These are phyloP conservation scores for Talaromyces nanjingensis DNA, from an alignment of 495 filamentous ascomycete genomes.

Conservation along the genomic window DNA sequence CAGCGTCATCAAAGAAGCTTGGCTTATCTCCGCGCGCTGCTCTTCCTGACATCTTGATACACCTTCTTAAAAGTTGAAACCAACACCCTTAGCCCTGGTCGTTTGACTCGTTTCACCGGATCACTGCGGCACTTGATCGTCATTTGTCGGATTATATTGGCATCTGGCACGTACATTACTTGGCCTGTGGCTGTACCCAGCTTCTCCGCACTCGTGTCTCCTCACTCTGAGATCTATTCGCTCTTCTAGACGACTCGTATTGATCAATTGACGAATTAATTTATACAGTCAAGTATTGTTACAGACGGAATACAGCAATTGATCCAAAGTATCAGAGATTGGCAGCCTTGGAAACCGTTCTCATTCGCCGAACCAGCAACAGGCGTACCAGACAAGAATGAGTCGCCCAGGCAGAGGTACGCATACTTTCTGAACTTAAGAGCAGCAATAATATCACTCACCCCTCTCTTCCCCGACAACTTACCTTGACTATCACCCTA, in stretches of 20 bases:
- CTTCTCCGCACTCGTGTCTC: slow-evolving; percentile 2
- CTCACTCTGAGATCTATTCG: background rate
- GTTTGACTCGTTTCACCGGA: background rate
- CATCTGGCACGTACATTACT: background rate
- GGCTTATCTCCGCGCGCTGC: slow-evolving; percentile 2
- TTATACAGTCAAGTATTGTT: background rate
- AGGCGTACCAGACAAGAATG: background rate
- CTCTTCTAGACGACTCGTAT: background rate
- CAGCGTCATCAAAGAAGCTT: slow-evolving; percentile 2
- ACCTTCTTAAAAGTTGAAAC: background rate
- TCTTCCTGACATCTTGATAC: background rate
- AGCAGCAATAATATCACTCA: background rate
- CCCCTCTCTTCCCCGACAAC: background rate
- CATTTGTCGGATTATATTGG: background rate
- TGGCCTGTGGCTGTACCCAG: slow-evolving; percentile 1
- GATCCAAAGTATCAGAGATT: background rate
- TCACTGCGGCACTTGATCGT: background rate
- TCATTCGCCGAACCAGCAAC: background rate
- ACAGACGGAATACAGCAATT: background rate
- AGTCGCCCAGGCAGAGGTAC: background rate
- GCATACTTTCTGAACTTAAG: background rate
- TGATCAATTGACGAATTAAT: background rate
- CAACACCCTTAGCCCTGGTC: background rate
- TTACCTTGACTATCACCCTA: background rate
- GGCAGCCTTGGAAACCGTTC: background rate